A percentile compares a stretch with the other conserved stretches of the same genome.
Conservation (phyloP, 202 grass and related monocot genomes). For the Saccharum hybrid region DNA sequence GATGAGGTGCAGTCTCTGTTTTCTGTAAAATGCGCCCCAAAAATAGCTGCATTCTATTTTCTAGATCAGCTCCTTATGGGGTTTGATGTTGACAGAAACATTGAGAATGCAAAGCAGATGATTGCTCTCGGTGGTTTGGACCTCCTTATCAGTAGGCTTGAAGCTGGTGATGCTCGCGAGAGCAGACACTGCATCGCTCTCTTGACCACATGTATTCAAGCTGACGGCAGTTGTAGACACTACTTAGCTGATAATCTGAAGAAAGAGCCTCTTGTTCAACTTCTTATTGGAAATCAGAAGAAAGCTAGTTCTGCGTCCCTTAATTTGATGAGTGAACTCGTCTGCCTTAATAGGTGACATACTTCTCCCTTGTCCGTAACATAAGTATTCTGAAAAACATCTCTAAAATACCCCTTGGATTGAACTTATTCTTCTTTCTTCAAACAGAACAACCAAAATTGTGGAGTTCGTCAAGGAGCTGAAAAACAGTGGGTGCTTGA, state of each 20-base stretch:
- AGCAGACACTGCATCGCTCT: slow-evolving; percentile 76
- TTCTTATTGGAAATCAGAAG: slow-evolving; percentile 74
- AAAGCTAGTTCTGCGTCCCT: slow-evolving; percentile 72
- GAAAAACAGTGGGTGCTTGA: slow-evolving; percentile 71
- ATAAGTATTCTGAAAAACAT: slow-evolving; percentile 24
- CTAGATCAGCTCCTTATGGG: slow-evolving; percentile 93
- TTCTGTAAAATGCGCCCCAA: slow-evolving; percentile 71
- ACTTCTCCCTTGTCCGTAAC: background rate
- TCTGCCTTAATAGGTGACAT: slow-evolving; percentile 87
- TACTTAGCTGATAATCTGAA: slow-evolving; percentile 84
- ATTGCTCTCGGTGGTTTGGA: slow-evolving; percentile 86
- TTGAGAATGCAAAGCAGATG: slow-evolving; percentile 94
- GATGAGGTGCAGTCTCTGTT: slow-evolving; percentile 71
- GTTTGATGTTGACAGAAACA: slow-evolving; percentile 89
- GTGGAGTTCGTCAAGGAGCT: slow-evolving; percentile 81
- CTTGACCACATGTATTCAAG: slow-evolving; percentile 74
- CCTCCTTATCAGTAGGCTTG: slow-evolving; percentile 76
- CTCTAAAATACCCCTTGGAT: slow-evolving; percentile 11
- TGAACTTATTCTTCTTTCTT: slow-evolving; percentile 48
- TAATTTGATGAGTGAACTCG: slow-evolving; percentile 77
- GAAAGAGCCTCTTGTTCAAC: slow-evolving; percentile 72
- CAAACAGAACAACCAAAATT: slow-evolving; percentile 70
- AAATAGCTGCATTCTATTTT: slow-evolving; percentile 83
- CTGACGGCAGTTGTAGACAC: slow-evolving; percentile 82
- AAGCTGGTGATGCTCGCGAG: slow-evolving; percentile 62